Evolutionary conservation across 495 filamentous ascomycete genomes (phyloP).

Genomic region (Annulohypoxylon maeteangense): DNA sequence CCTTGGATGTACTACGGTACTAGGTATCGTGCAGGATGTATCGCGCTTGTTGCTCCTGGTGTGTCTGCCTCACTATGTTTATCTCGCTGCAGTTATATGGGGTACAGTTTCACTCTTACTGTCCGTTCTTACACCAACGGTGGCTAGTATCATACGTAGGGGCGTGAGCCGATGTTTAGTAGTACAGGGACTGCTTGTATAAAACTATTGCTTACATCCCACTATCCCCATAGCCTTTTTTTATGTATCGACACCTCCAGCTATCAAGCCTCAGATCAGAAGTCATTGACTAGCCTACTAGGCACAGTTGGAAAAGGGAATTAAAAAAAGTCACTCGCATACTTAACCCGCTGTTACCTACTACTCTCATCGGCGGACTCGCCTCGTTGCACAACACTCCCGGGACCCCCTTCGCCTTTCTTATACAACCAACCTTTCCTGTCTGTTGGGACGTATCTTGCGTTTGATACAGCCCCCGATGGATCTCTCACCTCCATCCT

Average conservation of each 20-base stretch:
- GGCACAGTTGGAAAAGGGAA: constrained; percentile 25
- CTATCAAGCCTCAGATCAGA: constrained; percentile 34
- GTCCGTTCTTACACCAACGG: constrained; percentile 31
- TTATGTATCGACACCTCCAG: constrained; percentile 36
- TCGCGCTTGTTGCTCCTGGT: constrained; percentile 35
- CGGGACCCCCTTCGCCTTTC: constrained; percentile 23
- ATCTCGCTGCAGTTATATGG: constrained; percentile 45
- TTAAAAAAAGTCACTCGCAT: constrained; percentile 22
- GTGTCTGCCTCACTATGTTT: constrained; percentile 43
- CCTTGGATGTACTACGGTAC: constrained; percentile 22
- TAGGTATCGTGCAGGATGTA: not conserved
- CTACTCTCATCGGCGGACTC: constrained; percentile 17
- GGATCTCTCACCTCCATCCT: constrained; percentile 61
- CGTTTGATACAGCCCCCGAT: constrained; percentile 49
- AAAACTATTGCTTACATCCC: constrained; percentile 47
- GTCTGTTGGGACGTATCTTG: constrained; percentile 39
- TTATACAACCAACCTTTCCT: constrained; percentile 37
- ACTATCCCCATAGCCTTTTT: constrained; percentile 30
- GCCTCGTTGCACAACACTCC: constrained; percentile 31
- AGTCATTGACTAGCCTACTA: too few species aligned
- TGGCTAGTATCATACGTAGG: constrained; percentile 31
- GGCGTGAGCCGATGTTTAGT: constrained; percentile 33
- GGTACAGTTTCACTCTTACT: constrained; percentile 41
- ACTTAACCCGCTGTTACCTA: constrained; percentile 12
- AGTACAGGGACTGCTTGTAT: constrained; percentile 24